Evolutionary conservation across 192 early-diverging fungal species (phyloP).

Genomic region (Funneliformis geosporum): DNA sequence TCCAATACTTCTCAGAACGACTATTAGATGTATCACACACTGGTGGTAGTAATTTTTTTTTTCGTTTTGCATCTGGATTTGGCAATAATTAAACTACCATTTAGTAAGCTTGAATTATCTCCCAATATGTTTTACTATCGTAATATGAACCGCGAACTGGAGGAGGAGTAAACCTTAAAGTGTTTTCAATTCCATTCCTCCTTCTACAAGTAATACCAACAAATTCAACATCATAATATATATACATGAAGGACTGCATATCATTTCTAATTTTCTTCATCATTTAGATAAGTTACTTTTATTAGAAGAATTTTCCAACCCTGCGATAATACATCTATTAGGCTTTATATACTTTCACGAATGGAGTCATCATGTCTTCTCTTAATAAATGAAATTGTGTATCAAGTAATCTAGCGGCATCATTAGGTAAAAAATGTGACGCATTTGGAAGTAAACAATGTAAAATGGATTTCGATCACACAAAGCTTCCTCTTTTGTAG

Average conservation of each 20-base stretch:
- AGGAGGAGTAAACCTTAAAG: conserved; percentile 35
- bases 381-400: conserved; percentile 60
- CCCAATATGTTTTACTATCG: conserved; percentile 47
- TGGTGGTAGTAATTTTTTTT: too few relatives aligned
- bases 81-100: conserved; percentile 48
- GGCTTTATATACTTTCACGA: conserved; percentile 43
- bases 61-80: background rate
- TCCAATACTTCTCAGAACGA: background rate
- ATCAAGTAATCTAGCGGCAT: conserved; percentile 52
- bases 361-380: conserved; percentile 57
- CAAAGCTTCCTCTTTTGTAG: conserved; percentile 54
- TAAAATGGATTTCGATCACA: conserved; percentile 39
- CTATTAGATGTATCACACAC: too few relatives aligned
- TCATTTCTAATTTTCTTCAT: conserved; percentile 32
- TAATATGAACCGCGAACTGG: background rate
- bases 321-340: conserved; percentile 35
- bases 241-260: conserved; percentile 43
- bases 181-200: conserved; percentile 28
- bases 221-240: conserved; percentile 40
- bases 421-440: conserved; percentile 50
- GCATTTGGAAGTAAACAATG: conserved; percentile 43
- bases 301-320: conserved; percentile 13
- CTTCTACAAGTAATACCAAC: conserved; percentile 33
- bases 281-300: conserved; percentile 17
- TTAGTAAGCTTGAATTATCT: conserved; percentile 43